Evolutionary conservation across 257 asterid species (phyloP), one percentile per base, ranked within the genome.

Genomic region (Leptodermis oblonga): DNA sequence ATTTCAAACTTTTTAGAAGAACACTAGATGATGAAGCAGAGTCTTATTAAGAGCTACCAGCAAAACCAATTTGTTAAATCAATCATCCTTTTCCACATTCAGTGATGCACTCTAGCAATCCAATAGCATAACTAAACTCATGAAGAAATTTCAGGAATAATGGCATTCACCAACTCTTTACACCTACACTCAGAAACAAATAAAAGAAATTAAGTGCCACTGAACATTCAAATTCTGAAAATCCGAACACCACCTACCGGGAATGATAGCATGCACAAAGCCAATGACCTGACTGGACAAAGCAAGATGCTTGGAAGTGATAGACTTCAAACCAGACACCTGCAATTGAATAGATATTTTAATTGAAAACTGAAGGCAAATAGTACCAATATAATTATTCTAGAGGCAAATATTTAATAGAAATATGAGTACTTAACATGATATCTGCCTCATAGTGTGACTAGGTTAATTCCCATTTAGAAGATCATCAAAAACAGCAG

Each of bases 301-400:
- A 71, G 97, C 99, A 82, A 93, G 80, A 85, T 93, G 97, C 82
- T 94, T 88, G 70, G 99, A 91, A 70, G 99, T 93, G 74, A 93
- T 93, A 79, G 99, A 93, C 83, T 86, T 90, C 91, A 93, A 84
- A 78, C 97, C 99, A 77, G 99, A 90, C 75, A 93, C 99, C 99
- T 93, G 92, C 68, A 81, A 59, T 52, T 25, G 17, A 67, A 67
- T 67, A 30, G 11, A 25, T 53, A 42, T 36, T 18, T 53, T 72
- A 61, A 51, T 42, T 51, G 20, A 65, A 81, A 49, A 55, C 41
- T 54, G 45, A 18, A 15, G 13, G 34, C 3, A 10, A 39, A 15
- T 34, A 45, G 33, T 45, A 28, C 41, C 30, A 36, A 58, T 17
- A 36, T 0, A 33, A 58, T 28, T 45, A 52, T 28, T 51, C 30